Conservation (phyloP, 148 eudicot genomes). For the Silene conica region DNA sequence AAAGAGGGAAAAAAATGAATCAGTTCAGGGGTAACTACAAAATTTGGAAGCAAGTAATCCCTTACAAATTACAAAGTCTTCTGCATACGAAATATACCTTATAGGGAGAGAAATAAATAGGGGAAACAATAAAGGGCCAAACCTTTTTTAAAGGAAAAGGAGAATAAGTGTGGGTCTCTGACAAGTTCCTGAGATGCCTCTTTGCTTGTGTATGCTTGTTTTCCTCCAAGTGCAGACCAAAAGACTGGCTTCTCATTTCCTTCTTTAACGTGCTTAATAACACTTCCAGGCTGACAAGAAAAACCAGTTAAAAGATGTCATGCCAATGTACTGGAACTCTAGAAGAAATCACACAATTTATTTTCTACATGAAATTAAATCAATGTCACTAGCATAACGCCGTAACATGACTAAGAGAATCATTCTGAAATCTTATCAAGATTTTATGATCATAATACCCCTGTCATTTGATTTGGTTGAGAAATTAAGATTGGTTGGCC, state of each 20-base stretch:
- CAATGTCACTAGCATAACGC: not conserved
- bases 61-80: not conserved
- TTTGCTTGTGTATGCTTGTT: conserved; percentile 76
- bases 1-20: conserved; percentile 23
- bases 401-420: too few relatives aligned
- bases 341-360: not conserved
- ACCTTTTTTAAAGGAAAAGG: conserved; percentile 71
- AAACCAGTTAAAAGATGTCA: not conserved
- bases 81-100: not conserved
- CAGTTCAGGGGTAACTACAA: conserved; percentile 23
- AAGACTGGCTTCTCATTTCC: conserved; percentile 93
- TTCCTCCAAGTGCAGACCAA: conserved; percentile 95
- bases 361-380: not conserved
- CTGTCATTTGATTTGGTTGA: too few relatives aligned
- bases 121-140: conserved; percentile 17
- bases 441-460: too few relatives aligned
- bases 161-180: conserved; percentile 89
- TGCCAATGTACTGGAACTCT: not conserved
- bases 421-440: too few relatives aligned
- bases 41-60: not conserved
- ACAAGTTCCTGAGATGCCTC: conserved; percentile 58
- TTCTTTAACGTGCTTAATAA: conserved; percentile 82
- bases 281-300: conserved; percentile 60
- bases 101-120: not conserved
- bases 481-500: too few relatives aligned